Evolutionary conservation across 2,329 filamentous ascomycete genomes (phyloP).

Genomic region (Zasmidium citrigriseum): DNA sequence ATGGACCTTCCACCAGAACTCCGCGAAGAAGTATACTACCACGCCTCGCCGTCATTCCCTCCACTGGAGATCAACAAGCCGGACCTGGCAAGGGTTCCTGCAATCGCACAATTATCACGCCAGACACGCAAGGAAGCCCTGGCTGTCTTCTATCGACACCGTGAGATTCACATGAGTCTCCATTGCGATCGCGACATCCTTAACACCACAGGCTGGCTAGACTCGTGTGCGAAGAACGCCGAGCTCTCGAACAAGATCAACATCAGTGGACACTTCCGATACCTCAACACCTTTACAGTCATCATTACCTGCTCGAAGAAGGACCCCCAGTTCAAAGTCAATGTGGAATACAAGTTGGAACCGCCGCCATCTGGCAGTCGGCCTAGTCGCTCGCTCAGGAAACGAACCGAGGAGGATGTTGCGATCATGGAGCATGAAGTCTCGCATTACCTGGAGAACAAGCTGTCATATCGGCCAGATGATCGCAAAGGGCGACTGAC

Average conservation of each 20-base stretch:
- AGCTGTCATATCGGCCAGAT: neutral
- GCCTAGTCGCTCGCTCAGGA: no score
- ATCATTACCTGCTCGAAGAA: neutral
- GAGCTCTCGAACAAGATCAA: neutral
- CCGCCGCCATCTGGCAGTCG: no score
- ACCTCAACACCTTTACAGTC: neutral
- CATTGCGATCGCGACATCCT: conserved; percentile 9
- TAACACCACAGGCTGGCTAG: conserved; percentile 7
- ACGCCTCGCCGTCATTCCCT: conserved; percentile 8
- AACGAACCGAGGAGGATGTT: neutral
- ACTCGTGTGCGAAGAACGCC: neutral
- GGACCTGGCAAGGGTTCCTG: conserved; percentile 3
- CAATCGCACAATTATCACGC: conserved; percentile 7
- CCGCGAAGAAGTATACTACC: conserved; percentile 8
- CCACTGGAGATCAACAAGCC: conserved; percentile 14
- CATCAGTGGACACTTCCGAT: neutral
- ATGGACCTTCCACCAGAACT: conserved; percentile 9
- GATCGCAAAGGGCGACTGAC: neutral
- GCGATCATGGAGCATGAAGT: neutral
- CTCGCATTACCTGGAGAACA: neutral
- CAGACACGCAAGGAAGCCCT: conserved; percentile 8
- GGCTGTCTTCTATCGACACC: conserved; percentile 12
- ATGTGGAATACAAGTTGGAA: no score
- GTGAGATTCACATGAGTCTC: conserved; percentile 11
- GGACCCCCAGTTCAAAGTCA: neutral